Evolutionary conservation across 305 asterid genomes (phyloP).

Genomic region (Ilex paraguariensis): DNA sequence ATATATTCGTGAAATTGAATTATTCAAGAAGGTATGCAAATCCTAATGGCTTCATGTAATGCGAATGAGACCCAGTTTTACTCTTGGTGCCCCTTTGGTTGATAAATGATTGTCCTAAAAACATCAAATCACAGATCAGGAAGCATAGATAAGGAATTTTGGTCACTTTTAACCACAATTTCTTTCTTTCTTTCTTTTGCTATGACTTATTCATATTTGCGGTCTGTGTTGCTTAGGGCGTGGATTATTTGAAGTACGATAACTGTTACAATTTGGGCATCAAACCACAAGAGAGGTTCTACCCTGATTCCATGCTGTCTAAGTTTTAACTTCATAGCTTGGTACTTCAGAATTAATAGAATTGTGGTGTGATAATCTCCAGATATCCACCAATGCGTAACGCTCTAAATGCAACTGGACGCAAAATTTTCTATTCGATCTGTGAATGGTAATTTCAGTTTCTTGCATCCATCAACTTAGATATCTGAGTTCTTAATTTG

Average conservation of each 20-base stretch:
- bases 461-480: slow-evolving; percentile 23
- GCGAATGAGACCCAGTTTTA: too few species aligned
- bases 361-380: slow-evolving; percentile 18
- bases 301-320: slow-evolving; percentile 4
- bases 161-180: neutral
- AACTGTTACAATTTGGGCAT: slow-evolving; percentile 93
- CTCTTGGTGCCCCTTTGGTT: neutral
- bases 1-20: too few species aligned
- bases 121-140: too few species aligned
- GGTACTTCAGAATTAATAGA: slow-evolving; percentile 24
- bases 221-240: slow-evolving; percentile 40
- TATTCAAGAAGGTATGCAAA: too few species aligned
- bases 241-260: slow-evolving; percentile 95
- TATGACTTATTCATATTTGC: slow-evolving; percentile 1
- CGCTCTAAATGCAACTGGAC: slow-evolving; percentile 87
- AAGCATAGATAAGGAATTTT: neutral
- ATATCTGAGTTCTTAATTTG: slow-evolving; percentile 16
- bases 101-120: too few species aligned
- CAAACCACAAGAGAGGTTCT: slow-evolving; percentile 68
- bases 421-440: slow-evolving; percentile 73
- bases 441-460: slow-evolving; percentile 73
- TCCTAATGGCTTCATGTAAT: too few species aligned
- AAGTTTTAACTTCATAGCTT: slow-evolving; percentile 1
- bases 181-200: neutral
- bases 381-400: slow-evolving; percentile 99